phyloP scores from a whole-genome alignment of 1,284 basidiomycete genomes.

The Ustilago crameri region DNA sequence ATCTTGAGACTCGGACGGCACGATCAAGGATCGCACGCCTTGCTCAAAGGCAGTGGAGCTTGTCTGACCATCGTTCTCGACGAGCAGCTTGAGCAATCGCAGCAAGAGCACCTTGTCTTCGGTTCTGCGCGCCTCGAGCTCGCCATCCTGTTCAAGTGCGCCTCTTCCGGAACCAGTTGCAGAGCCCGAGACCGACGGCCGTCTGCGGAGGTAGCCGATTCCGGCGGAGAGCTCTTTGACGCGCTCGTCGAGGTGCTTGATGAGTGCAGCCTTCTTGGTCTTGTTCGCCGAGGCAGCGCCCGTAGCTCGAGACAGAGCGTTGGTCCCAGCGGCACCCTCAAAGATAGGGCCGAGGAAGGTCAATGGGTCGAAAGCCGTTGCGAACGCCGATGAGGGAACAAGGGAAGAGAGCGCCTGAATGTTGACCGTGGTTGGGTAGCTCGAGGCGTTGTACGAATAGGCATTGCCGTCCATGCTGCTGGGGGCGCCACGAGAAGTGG shows the following conservation, averaged over 20 bases:
- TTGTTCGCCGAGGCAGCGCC: constrained; percentile 41
- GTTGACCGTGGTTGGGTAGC: constrained; percentile 39
- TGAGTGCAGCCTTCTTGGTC: constrained; percentile 57
- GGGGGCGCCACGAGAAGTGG: constrained; percentile 26
- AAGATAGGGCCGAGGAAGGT: constrained; percentile 63
- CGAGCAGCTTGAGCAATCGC: constrained; percentile 55
- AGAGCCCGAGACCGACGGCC: constrained; percentile 40
- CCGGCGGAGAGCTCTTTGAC: constrained; percentile 57
- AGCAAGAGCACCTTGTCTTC: constrained; percentile 64
- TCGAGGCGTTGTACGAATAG: constrained; percentile 42
- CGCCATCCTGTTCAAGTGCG: constrained; percentile 18
- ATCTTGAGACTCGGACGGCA: constrained; percentile 18
- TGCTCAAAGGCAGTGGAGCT: constrained; percentile 46
- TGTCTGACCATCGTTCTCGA: constrained; percentile 63
- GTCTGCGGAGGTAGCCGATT: constrained; percentile 58
- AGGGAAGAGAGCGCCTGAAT: constrained; percentile 48
- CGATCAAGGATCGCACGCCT: constrained; percentile 41
- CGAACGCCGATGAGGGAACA: constrained; percentile 54
- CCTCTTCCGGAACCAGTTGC: constrained; percentile 10
- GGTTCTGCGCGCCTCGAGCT: constrained; percentile 53
- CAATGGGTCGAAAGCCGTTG: constrained; percentile 57
- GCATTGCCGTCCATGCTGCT: constrained; percentile 7
- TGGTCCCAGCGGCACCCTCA: constrained; percentile 48
- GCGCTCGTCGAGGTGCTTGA: constrained; percentile 61
- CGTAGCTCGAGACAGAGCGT: constrained; percentile 53